These are phyloP conservation scores for Talaromyces sp. DNA, from an alignment of 2,329 filamentous ascomycete genomes.

Conservation along the genomic window DNA sequence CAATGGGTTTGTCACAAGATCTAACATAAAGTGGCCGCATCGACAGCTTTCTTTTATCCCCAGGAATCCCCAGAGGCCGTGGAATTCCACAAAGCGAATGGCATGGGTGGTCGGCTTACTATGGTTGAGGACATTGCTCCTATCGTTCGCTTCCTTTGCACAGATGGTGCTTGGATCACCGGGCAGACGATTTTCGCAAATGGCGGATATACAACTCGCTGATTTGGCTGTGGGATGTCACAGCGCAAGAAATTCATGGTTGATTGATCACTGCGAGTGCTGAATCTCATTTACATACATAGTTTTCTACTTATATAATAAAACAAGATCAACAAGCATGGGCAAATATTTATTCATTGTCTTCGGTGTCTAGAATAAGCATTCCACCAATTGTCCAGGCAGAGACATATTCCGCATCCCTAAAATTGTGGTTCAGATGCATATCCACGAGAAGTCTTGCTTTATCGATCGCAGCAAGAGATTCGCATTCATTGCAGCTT, in stretches of 20 bases:
- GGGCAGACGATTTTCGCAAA: conserved; percentile 49
- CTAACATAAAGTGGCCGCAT: neutral
- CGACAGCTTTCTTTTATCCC: conserved; percentile 41
- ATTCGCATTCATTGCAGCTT: no score
- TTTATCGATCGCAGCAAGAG: no score
- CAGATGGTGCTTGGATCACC: conserved; percentile 44
- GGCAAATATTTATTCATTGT: neutral
- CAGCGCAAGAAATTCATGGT: no score
- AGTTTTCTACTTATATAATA: no score
- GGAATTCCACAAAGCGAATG: conserved; percentile 43
- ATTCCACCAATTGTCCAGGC: conserved; percentile 6
- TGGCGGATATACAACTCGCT: conserved; percentile 42
- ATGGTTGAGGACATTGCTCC: conserved; percentile 44
- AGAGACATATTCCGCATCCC: neutral
- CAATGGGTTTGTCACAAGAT: neutral
- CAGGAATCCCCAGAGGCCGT: conserved; percentile 42
- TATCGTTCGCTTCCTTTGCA: conserved; percentile 41
- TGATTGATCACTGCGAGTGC: no score
- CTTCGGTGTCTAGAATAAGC: neutral
- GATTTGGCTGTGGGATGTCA: no score
- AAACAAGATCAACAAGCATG: no score
- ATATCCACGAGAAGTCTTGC: conserved; percentile 7
- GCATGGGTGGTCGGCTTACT: conserved; percentile 40
- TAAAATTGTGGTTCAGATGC: conserved; percentile 7
- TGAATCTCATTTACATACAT: no score